phyloP scores from a whole-genome alignment of 1,284 basidiomycete genomes.

The Cutaneotrichosporon sp. region DNA sequence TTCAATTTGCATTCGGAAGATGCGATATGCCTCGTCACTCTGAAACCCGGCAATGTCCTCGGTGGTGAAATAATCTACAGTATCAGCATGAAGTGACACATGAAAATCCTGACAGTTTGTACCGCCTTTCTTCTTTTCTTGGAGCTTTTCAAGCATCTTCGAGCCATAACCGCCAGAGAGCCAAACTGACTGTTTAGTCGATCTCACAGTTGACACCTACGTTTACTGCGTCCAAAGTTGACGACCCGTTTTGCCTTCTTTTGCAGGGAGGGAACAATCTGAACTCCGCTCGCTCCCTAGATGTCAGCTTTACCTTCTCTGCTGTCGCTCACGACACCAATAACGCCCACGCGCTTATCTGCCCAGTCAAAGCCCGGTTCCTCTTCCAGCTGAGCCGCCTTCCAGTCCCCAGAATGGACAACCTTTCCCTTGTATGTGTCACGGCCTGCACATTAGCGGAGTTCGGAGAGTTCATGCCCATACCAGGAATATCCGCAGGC shows the following conservation, averaged over 20 bases:
- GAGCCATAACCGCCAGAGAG: constrained; percentile 25
- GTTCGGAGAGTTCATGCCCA: neutral
- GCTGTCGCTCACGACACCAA: constrained; percentile 8
- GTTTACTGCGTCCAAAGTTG: constrained; percentile 22
- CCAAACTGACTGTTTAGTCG: constrained; percentile 10
- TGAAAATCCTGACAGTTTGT: neutral
- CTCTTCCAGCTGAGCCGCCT: neutral
- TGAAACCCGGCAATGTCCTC: constrained; percentile 1
- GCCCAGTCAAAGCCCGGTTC: constrained; percentile 11
- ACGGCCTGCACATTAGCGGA: constrained; percentile 8
- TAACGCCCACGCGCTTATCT: constrained; percentile 15
- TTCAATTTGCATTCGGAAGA: constrained; percentile 23
- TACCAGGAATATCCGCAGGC: constrained; percentile 10
- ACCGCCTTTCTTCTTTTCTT: neutral
- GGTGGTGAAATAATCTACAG: constrained; percentile 15
- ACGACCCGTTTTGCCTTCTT: constrained; percentile 20
- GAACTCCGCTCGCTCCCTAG: constrained; percentile 22
- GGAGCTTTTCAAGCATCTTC: constrained; percentile 12
- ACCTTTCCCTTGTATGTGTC: constrained; percentile 25
- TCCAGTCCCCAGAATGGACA: constrained; percentile 29
- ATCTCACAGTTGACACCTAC: too few relatives aligned
- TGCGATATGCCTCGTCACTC: constrained; percentile 20
- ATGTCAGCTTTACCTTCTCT: neutral
- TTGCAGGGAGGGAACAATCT: constrained; percentile 24
- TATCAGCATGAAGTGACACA: constrained; percentile 17